Evolutionary conservation across 1,284 basidiomycete species (phyloP).

Genomic region (Ceratobasidium sp.): DNA sequence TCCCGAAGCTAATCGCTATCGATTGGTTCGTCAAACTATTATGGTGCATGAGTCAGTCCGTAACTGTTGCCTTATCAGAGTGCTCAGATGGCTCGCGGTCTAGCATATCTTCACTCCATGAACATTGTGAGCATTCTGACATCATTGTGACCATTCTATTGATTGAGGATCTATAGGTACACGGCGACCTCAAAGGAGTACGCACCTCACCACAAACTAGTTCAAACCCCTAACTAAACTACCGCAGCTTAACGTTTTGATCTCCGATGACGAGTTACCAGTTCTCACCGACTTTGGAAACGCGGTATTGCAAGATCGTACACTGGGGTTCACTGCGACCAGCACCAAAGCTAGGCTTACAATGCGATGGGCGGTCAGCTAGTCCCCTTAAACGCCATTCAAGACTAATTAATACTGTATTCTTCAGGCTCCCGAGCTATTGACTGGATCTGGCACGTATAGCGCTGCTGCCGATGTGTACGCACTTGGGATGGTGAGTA

Average conservation of each 20-base stretch:
- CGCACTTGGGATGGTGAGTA: conserved; percentile 19
- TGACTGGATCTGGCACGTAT: neutral
- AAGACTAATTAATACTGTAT: too few species aligned
- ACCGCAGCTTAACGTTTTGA: neutral
- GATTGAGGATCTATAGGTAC: neutral
- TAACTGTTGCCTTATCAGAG: neutral
- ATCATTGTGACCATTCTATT: neutral
- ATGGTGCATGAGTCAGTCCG: too few species aligned
- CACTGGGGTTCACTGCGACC: neutral
- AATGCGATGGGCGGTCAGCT: neutral
- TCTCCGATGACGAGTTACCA: neutral
- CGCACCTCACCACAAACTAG: too few species aligned
- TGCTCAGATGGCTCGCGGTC: neutral
- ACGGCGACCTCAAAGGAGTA: too few species aligned
- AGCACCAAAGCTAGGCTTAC: neutral
- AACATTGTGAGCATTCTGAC: too few species aligned
- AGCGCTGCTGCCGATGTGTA: conserved; percentile 6
- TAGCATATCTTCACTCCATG: neutral
- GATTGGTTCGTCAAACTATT: neutral
- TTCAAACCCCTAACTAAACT: too few species aligned
- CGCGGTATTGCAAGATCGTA: neutral
- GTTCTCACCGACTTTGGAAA: neutral
- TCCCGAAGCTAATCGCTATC: neutral
- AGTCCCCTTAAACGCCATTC: neutral
- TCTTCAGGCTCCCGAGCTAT: conserved; percentile 12